Percentiles rank a stretch among this genome's conserved stretches.
phyloP scores from a whole-genome alignment of 2,329 filamentous ascomycete species.

The Alternaria infectoria region DNA sequence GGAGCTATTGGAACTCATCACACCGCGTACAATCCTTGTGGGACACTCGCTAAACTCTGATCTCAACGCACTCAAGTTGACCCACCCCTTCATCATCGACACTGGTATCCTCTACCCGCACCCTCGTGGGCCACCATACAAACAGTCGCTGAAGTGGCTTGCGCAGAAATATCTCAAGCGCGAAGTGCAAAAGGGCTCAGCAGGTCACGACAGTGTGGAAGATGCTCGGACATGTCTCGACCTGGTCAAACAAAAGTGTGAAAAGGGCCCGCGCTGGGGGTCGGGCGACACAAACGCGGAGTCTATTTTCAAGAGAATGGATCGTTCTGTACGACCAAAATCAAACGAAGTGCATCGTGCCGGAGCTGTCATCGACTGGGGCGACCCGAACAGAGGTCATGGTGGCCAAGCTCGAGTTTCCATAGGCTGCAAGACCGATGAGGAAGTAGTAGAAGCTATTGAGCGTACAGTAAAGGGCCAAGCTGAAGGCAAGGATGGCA shows the following conservation, averaged over 20 bases:
- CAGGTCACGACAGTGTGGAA: slow-evolving; percentile 90
- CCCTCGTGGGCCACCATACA: slow-evolving; percentile 84
- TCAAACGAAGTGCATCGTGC: slow-evolving; percentile 47
- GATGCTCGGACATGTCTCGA: slow-evolving; percentile 91
- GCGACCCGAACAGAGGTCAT: slow-evolving; percentile 71
- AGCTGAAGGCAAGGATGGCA: slow-evolving; percentile 50
- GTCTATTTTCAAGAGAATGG: slow-evolving; percentile 86
- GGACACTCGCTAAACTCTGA: slow-evolving; percentile 85
- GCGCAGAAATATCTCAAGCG: slow-evolving; percentile 83
- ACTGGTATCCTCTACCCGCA: slow-evolving; percentile 91
- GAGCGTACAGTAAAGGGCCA: slow-evolving; percentile 60
- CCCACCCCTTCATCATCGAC: slow-evolving; percentile 93
- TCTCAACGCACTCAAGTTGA: slow-evolving; percentile 80
- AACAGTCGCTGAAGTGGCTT: slow-evolving; percentile 89
- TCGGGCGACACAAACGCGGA: slow-evolving; percentile 79
- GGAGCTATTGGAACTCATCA: slow-evolving; percentile 74
- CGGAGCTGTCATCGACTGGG: slow-evolving; percentile 87
- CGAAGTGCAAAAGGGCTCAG: slow-evolving; percentile 82
- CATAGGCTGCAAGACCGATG: slow-evolving; percentile 64
- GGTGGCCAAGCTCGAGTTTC: slow-evolving; percentile 62
- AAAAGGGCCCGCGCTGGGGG: slow-evolving; percentile 88
- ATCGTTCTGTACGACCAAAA: slow-evolving; percentile 58
- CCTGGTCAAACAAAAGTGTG: slow-evolving; percentile 93
- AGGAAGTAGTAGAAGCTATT: slow-evolving; percentile 63
- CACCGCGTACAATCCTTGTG: slow-evolving; percentile 74